phyloP scores from a whole-genome alignment of 306 rosid genomes.

The Phaseolus lunatus region DNA sequence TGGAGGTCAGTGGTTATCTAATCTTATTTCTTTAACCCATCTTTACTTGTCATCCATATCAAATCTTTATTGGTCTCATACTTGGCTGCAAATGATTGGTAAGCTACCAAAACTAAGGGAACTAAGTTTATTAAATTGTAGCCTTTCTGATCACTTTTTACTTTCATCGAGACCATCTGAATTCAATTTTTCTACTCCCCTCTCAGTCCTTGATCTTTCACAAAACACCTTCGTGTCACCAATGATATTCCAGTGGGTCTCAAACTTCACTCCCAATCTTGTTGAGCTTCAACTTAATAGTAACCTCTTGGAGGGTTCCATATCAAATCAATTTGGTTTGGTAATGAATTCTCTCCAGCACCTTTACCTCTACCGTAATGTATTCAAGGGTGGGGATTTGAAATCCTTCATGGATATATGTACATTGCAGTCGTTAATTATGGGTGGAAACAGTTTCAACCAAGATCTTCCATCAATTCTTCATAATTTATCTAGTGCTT shows the following conservation, averaged over 20 bases:
- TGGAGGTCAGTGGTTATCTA: constrained; percentile 39
- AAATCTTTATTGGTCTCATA: constrained; percentile 14
- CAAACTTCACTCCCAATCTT: too few species aligned
- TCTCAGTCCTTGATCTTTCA: constrained; percentile 13
- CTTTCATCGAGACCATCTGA: too few species aligned
- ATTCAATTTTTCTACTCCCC: too few species aligned
- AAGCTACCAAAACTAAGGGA: constrained; percentile 31
- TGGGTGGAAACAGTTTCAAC: neutral
- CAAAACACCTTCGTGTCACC: neutral
- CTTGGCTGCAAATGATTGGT: constrained; percentile 2
- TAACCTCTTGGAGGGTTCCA: too few species aligned
- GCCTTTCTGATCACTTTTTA: too few species aligned
- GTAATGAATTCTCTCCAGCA: neutral
- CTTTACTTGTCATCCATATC: neutral
- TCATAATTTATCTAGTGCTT: too few species aligned
- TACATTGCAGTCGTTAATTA: neutral
- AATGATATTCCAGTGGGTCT: too few species aligned
- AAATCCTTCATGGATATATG: constrained; percentile 27
- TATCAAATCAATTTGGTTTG: too few species aligned
- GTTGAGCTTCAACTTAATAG: too few species aligned
- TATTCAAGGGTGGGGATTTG: neutral
- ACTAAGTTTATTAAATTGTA: neutral
- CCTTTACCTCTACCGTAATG: neutral
- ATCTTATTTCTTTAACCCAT: constrained; percentile 60
- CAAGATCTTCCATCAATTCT: too few species aligned